phyloP scores from a whole-genome alignment of 805 yeast species.

The Maudiozyma saulgeensis region DNA sequence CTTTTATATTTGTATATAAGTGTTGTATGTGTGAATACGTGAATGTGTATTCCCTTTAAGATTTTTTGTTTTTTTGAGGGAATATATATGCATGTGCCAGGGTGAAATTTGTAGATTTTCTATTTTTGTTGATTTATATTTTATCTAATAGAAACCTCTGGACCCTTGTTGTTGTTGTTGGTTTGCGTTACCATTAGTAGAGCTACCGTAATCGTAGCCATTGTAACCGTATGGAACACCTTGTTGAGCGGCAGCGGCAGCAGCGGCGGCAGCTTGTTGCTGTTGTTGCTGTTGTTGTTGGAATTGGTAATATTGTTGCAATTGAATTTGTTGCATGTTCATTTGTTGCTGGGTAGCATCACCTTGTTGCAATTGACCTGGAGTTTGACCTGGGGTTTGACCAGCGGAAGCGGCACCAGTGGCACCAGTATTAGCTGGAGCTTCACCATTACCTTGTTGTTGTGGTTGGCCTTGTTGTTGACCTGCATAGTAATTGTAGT shows the following conservation, averaged over 20 bases:
- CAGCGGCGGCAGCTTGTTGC: slow-evolving; percentile 6
- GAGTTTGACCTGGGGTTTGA: slow-evolving; percentile 9
- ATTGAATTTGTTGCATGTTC: neutral
- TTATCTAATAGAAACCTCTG: slow-evolving; percentile 24
- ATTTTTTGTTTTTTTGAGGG: neutral
- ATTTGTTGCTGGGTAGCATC: slow-evolving; percentile 5
- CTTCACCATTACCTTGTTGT: slow-evolving; percentile 11
- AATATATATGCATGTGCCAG: neutral
- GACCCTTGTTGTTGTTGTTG: slow-evolving; percentile 18
- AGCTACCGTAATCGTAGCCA: slow-evolving; percentile 20
- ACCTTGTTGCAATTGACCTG: slow-evolving; percentile 23
- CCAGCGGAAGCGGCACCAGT: slow-evolving; percentile 1
- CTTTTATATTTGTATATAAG: neutral
- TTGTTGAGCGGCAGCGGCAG: slow-evolving; percentile 22
- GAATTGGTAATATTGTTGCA: slow-evolving; percentile 13
- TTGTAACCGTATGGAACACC: slow-evolving; percentile 25
- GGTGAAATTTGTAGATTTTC: no score
- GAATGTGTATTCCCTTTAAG: neutral
- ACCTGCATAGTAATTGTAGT: slow-evolving; percentile 14
- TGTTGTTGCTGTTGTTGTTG: slow-evolving; percentile 26
- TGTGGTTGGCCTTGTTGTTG: slow-evolving; percentile 13
- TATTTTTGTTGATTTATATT: neutral
- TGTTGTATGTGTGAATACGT: neutral
- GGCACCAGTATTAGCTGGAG: neutral
- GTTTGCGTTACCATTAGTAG: slow-evolving; percentile 1